Evolutionary conservation across 352 stramenopile species (phyloP), one percentile per base, ranked within the genome.

Genomic region (Globisporangium paddicum): DNA sequence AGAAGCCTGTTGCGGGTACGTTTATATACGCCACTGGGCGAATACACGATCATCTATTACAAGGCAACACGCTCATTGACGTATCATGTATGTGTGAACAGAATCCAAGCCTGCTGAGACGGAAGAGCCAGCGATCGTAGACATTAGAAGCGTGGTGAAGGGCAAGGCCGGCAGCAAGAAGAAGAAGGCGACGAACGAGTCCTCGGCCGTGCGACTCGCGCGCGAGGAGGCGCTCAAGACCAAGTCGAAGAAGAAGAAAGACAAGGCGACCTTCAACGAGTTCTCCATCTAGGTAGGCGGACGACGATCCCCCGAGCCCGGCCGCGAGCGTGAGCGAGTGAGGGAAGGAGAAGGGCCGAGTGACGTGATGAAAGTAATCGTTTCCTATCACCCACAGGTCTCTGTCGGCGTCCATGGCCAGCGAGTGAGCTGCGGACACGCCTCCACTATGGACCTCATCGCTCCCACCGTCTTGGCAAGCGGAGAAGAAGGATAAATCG

Each of bases 241-340:
- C 52, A 91, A 91, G 71, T 51, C 48, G 51, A 89, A 89, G 66
- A 79, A 79, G 67, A 86, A 88, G 59, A 66, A 66, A 49, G 82
- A 91, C 69, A 91, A 91, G 69, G 75, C 79, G 53, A 72, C 35
- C 37, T 91, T 89, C 66, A 91, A 91, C 65, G 79, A 91, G 76
- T 91, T 91, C 73, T 91, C 79, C 32, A 79, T 85, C 69, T 89
- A 69, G 64, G 58, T 51, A 62, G 60, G 8, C 18, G 19, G 21
- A 28, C 18, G 44, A 46, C 23, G 35, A 26, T 32, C 11, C 34
- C 19, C 11, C 25, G 16, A 55, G 23, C 2, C 34, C 19, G 23
- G 25, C 50, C 8, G 23, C 14, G 41, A 7, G 14, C n/a, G 23
- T 40, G 52, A 40, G 8, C 16, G 11, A 47, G 41, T 28, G 42